Percentiles rank a stretch among this genome's conserved stretches.
phyloP scores from a whole-genome alignment of 2,329 filamentous ascomycete genomes.

The Neonectria ditissima region DNA sequence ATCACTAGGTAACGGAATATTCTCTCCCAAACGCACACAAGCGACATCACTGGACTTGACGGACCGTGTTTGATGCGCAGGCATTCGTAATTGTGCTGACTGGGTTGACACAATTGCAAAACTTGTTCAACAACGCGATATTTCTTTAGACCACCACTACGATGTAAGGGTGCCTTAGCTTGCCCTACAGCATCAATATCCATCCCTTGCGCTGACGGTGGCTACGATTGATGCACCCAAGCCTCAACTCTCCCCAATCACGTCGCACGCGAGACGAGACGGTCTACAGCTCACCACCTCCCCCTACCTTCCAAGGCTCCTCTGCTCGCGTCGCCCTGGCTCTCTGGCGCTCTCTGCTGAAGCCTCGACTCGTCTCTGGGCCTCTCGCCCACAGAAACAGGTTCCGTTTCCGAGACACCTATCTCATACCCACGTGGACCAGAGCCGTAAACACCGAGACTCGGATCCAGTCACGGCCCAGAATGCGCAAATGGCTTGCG shows the following conservation, averaged over 20 bases:
- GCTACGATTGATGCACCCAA: constrained; percentile 8
- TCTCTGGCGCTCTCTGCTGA: neutral
- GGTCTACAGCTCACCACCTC: constrained; percentile 19
- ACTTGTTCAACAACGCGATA: no score
- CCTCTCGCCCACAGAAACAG: neutral
- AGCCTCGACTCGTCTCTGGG: constrained; percentile 27
- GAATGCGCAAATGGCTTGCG: constrained; percentile 17
- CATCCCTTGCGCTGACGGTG: constrained; percentile 15
- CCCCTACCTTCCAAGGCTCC: constrained; percentile 11
- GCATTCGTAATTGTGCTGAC: neutral
- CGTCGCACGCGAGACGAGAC: constrained; percentile 5
- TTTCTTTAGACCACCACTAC: no score
- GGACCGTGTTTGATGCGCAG: no score
- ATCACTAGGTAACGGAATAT: constrained; percentile 30
- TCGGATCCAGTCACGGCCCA: constrained; percentile 31
- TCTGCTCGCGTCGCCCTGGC: constrained; percentile 16
- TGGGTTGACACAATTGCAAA: no score
- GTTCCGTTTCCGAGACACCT: constrained; percentile 27
- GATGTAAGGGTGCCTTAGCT: no score
- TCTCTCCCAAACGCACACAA: neutral
- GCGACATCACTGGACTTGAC: no score
- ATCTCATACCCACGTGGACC: constrained; percentile 39
- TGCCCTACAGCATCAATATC: constrained; percentile 3
- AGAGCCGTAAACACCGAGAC: constrained; percentile 35
- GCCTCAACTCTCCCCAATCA: constrained; percentile 14